These are phyloP conservation scores for Luzula sylvatica DNA, from an alignment of 176 grass and related monocot genomes.

Conservation along the genomic window DNA sequence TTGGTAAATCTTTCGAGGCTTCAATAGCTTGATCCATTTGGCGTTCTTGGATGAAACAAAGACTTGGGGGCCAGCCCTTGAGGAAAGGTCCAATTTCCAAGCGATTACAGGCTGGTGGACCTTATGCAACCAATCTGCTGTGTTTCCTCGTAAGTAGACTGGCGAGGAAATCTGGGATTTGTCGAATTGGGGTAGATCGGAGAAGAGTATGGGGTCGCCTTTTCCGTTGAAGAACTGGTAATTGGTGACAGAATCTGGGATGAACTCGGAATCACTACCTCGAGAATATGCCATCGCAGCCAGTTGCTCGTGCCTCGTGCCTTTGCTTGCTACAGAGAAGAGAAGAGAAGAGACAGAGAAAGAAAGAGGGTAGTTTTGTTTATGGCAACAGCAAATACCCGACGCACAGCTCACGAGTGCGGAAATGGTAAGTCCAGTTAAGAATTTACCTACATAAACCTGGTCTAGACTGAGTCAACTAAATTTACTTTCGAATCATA, in stretches of 20 bases:
- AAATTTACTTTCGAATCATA: too few species aligned
- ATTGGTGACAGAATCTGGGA: constrained; percentile 13
- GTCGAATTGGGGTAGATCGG: constrained; percentile 24
- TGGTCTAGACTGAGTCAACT: too few species aligned
- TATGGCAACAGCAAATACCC: too few species aligned
- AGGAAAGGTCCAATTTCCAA: constrained; percentile 46
- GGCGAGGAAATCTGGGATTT: background rate
- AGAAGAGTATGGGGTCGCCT: constrained; percentile 25
- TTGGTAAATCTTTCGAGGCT: constrained; percentile 41
- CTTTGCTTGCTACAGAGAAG: too few species aligned
- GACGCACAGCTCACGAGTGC: too few species aligned
- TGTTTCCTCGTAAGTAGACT: constrained; percentile 31
- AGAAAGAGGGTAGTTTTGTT: too few species aligned
- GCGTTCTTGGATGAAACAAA: constrained; percentile 30
- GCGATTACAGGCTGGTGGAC: constrained; percentile 38
- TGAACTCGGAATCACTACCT: background rate
- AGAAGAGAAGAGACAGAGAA: too few species aligned
- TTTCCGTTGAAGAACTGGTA: constrained; percentile 34
- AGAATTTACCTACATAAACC: too few species aligned
- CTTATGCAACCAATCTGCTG: constrained; percentile 19
- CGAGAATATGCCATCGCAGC: background rate
- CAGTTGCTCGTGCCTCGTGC: too few species aligned
- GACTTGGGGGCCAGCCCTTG: constrained; percentile 23
- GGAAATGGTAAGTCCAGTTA: too few species aligned
- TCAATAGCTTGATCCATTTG: constrained; percentile 49